Evolutionary conservation across 257 asterid species (phyloP).

Genomic region (Solanum chilense): DNA sequence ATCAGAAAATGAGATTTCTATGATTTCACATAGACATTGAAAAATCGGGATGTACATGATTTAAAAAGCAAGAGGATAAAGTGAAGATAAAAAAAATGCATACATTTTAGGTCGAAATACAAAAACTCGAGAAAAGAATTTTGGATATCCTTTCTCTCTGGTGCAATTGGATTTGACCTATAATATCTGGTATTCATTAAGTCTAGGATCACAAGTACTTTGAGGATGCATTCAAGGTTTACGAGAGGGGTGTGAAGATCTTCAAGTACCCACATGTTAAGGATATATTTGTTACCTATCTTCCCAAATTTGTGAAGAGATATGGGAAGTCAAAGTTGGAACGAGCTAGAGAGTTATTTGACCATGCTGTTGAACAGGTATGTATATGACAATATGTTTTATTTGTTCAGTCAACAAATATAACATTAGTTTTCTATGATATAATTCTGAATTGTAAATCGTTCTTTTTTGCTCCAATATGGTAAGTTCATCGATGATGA

Average conservation of each 20-base stretch:
- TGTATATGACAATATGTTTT: not conserved
- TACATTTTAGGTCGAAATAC: not conserved
- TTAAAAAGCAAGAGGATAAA: not conserved
- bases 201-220: conserved; percentile 74
- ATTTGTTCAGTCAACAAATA: not conserved
- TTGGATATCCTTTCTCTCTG: not conserved
- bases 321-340: conserved; percentile 84
- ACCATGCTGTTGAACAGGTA: conserved; percentile 91
- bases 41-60: not conserved
- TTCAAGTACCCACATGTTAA: conserved; percentile 91
- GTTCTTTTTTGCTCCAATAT: not conserved
- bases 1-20: not conserved
- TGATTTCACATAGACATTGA: not conserved
- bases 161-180: not conserved
- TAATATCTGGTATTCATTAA: not conserved
- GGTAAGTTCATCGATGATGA: not conserved
- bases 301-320: conserved; percentile 82
- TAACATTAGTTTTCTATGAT: not conserved
- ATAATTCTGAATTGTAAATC: not conserved
- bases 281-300: conserved; percentile 88
- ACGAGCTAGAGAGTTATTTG: conserved; percentile 86
- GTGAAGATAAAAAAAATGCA: not conserved
- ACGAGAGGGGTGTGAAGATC: conserved; percentile 91
- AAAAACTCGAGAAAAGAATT: not conserved
- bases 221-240: conserved; percentile 91